Evolutionary conservation across 768 basidiomycete species (phyloP), one percentile per base, ranked within the genome.

Genomic region (Russula ochroleuca): DNA sequence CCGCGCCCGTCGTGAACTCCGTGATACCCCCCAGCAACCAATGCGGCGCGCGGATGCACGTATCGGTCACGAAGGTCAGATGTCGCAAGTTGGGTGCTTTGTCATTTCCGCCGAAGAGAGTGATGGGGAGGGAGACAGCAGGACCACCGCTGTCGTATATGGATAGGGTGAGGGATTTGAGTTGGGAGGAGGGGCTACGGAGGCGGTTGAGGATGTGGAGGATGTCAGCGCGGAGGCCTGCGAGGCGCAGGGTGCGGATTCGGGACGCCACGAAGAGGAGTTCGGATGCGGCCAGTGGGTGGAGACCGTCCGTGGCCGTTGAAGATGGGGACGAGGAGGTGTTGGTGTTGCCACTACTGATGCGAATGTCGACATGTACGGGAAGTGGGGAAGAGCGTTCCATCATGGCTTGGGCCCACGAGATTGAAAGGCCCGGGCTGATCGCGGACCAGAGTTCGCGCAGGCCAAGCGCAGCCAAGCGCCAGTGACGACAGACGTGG

Each of bases 401-500:
- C 48, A 65, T 50, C 64, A 65, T 65, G 15, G 64, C 59, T 11
- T 51, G 59, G n/a, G 64, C 53, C 64, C 64, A 65, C 5, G 45
- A 57, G 41, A 65, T 43, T 23, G 64, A 56, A 17, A 65, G 54
- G 0, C 59, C 59, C 0, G 64, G 64, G 11, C 54, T 65, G 48
- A 65, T 61, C 15, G 35, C 54, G 25, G 64, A 45, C 64, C 64
- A 65, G 33, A 65, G 59, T 33, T 56, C 31, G 64, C 17, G 64
- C 25, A 65, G 59, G 33, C 64, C 64, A 10, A 65, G 64, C 3
- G 64, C 64, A 17, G 64, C 64, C 1, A 53, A 50, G 40, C 64
- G 64, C 64, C 64, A 65, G 31, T 61, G 49, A 5, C 49, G 59
- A 51, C 64, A 65, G 14, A 65, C 59, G 19, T 65, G 64, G 1